Percentiles rank a stretch among this genome's conserved stretches.
These are phyloP conservation scores for Cubamyces sp. DNA, from an alignment of 768 basidiomycete genomes.

Conservation along the genomic window DNA sequence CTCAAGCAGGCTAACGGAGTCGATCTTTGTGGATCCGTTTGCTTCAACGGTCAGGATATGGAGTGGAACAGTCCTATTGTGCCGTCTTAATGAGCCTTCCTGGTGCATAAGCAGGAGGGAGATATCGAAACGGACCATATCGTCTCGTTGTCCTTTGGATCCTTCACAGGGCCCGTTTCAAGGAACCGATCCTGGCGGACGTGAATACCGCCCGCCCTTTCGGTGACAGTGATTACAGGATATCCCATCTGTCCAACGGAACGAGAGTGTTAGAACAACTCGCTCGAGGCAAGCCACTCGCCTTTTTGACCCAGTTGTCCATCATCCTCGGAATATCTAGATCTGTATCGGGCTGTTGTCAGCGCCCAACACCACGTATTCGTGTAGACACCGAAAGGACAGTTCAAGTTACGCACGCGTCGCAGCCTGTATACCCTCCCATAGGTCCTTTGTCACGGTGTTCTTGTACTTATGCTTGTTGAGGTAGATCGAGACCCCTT, in stretches of 20 bases:
- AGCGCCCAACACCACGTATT: no score
- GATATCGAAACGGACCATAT: conserved; percentile 60
- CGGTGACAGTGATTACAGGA: conserved; percentile 86
- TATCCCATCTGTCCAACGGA: conserved; percentile 60
- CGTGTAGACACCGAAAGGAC: background rate
- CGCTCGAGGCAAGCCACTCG: conserved; percentile 23
- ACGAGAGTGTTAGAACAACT: background rate
- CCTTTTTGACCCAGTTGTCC: conserved; percentile 89
- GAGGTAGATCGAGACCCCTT: conserved; percentile 88
- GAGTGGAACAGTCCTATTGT: conserved; percentile 75
- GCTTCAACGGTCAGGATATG: conserved; percentile 61
- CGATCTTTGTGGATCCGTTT: conserved; percentile 55
- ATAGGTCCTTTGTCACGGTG: conserved; percentile 83
- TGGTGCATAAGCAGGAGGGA: background rate
- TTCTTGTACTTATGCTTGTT: conserved; percentile 86
- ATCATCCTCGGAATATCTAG: conserved; percentile 77
- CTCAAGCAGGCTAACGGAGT: conserved; percentile 65
- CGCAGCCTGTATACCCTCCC: conserved; percentile 80
- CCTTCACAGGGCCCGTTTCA: conserved; percentile 74
- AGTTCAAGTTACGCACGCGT: conserved; percentile 46
- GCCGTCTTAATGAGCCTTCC: background rate
- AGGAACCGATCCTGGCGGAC: conserved; percentile 92
- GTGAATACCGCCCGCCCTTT: conserved; percentile 67
- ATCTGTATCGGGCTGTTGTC: conserved; percentile 36
- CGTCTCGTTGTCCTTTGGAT: conserved; percentile 78